Percentiles rank a stretch among this genome's conserved stretches.
phyloP scores from a whole-genome alignment of 176 grass and related monocot genomes.

The Rhynchospora breviuscula region DNA sequence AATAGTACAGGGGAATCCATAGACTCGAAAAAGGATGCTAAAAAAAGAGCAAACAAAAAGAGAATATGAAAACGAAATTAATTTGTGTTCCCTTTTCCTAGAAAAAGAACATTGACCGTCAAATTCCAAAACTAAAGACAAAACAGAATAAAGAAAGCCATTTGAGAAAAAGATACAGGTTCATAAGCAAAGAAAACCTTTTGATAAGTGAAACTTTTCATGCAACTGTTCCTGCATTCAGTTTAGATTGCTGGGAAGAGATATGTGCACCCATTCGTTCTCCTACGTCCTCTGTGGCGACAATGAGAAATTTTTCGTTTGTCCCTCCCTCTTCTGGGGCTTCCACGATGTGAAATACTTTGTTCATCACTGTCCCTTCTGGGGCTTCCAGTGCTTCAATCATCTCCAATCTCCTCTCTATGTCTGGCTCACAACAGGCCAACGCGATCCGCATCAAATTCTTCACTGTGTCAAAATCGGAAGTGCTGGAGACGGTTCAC shows the following conservation, averaged over 20 bases:
- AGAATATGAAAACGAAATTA: background rate
- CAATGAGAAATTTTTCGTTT: background rate
- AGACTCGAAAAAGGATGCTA: background rate
- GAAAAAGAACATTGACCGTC: slow-evolving; percentile 5
- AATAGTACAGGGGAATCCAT: background rate
- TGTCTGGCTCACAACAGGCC: slow-evolving; percentile 52
- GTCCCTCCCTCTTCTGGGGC: too few relatives aligned
- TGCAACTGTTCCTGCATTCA: background rate
- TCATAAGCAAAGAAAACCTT: background rate
- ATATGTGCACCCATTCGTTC: background rate
- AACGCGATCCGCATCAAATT: slow-evolving; percentile 56
- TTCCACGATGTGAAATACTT: background rate
- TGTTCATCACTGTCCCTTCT: background rate
- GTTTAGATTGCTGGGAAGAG: slow-evolving; percentile 8
- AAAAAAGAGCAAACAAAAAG: background rate
- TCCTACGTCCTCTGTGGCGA: background rate
- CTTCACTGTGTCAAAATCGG: slow-evolving; percentile 49
- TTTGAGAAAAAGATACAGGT: slow-evolving; percentile 10
- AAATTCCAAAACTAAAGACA: slow-evolving; percentile 12
- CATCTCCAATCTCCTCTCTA: slow-evolving; percentile 54
- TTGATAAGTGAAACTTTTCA: background rate
- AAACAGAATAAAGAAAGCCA: slow-evolving; percentile 17
- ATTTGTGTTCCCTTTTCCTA: slow-evolving; percentile 9
- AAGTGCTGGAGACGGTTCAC: background rate
- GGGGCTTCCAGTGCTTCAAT: slow-evolving; percentile 44